phyloP scores from a whole-genome alignment of 2,329 filamentous ascomycete genomes.

The Myriosclerotinia duriaeana region DNA sequence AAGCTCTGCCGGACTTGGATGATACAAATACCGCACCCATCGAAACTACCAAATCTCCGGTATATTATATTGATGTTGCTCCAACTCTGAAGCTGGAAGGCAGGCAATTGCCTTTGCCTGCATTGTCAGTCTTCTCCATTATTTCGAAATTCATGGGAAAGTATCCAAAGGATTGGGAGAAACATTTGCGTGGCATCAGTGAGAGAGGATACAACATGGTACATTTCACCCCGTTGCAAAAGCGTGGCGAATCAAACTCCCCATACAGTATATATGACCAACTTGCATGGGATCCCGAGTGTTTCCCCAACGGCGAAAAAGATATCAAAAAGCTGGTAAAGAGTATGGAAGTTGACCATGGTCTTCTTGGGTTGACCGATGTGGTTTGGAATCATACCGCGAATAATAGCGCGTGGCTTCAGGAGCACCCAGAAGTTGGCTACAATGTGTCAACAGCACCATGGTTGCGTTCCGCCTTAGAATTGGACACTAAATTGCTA shows the following conservation, averaged over 20 bases:
- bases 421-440: slow-evolving; percentile 90
- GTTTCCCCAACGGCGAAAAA: slow-evolving; percentile 81
- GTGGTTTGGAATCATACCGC: slow-evolving; percentile 98
- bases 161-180: slow-evolving; percentile 87
- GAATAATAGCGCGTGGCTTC: slow-evolving; percentile 90
- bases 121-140: slow-evolving; percentile 86
- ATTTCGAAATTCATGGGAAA: slow-evolving; percentile 98
- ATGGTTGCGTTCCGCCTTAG: slow-evolving; percentile 69
- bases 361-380: slow-evolving; percentile 85
- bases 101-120: slow-evolving; percentile 74
- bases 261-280: slow-evolving; percentile 97
- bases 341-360: slow-evolving; percentile 81
- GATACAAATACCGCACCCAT: slow-evolving; percentile 49
- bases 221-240: slow-evolving; percentile 92
- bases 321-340: slow-evolving; percentile 76
- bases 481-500: slow-evolving; percentile 74
- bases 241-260: slow-evolving; percentile 86
- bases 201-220: slow-evolving; percentile 97
- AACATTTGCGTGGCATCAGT: slow-evolving; percentile 82
- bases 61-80: slow-evolving; percentile 92
- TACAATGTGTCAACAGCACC: slow-evolving; percentile 93
- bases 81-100: slow-evolving; percentile 75
- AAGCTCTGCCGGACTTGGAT: slow-evolving; percentile 73
- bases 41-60: slow-evolving; percentile 65
- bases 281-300: slow-evolving; percentile 74